Conservation (phyloP, 305 asterid species). For the Fraxinus floribunda region DNA sequence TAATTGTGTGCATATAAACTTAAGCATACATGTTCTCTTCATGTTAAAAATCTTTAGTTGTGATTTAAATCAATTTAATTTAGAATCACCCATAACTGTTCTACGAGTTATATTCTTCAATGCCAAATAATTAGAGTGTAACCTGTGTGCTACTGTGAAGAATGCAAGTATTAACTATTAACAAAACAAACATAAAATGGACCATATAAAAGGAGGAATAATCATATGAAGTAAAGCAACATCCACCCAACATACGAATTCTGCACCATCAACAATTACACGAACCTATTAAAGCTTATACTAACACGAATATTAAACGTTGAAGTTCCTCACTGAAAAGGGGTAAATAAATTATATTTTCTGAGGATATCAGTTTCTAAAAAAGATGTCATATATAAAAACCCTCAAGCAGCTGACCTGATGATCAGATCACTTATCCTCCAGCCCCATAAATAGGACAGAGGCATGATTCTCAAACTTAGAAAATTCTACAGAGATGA, state of each 20-base stretch:
- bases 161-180: neutral
- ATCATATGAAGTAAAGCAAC: neutral
- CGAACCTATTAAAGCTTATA: neutral
- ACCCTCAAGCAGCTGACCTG: neutral
- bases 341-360: neutral
- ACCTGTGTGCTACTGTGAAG: neutral
- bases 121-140: neutral
- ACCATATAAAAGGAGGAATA: neutral
- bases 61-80: neutral
- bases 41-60: neutral
- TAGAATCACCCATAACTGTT: neutral
- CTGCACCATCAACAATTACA: neutral
- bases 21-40: neutral
- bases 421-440: neutral
- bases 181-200: neutral
- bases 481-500: slow-evolving; percentile 15
- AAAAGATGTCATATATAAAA: neutral
- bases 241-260: neutral
- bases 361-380: neutral
- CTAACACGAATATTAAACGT: neutral
- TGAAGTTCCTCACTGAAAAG: neutral
- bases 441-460: neutral
- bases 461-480: neutral
- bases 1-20: neutral
- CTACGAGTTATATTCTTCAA: neutral